Evolutionary conservation across 2,329 filamentous ascomycete species (phyloP), one percentile per base, ranked within the genome.

Genomic region (Periconia macrospinosa): DNA sequence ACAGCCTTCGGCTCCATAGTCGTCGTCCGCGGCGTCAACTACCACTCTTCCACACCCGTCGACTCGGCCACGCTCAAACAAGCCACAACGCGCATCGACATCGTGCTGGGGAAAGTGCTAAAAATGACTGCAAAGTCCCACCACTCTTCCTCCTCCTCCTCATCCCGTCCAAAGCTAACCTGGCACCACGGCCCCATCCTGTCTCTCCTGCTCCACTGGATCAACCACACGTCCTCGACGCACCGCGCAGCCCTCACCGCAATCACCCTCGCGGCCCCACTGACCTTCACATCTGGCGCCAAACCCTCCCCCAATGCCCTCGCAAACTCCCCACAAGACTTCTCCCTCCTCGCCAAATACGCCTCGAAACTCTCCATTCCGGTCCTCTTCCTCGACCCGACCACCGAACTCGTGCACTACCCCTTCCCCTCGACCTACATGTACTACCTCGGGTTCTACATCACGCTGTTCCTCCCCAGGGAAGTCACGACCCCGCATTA

Each of bases 171-270:
- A n/a, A 66, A 63, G 30, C 51, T 73, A 6, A 54, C 70, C 13
- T 73, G 70, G 70, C 70, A 73, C 43, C 68, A 73, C n/a, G 66
- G 68, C 6, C 55, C 69, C 6, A 57, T 66, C 2, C 30, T 73
- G 15, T 61, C 59, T 7, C 66, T 68, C 43, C 54, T 73, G 6
- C 53, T 67, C 3, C 44, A 61, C 20, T 72, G 61, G 56, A 68
- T 73, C 54, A 64, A 67, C 54, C 55, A 49, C 17, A 72, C 70
- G 0, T 63, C 57, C 9, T 44, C 64, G 1, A 41, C 53, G 1
- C 44, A 72, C 11, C 69, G 69, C 20, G 56, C 51, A 8, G 19
- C 52, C 1, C 52, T 72, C 1, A 49, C 48, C 1, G 66, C 59
- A 0, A 62, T 72, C 14, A 70, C 64, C 3, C 50, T 73, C 43